Conservation (phyloP, 179 eudicot species). For the Carnegiea gigantea region DNA sequence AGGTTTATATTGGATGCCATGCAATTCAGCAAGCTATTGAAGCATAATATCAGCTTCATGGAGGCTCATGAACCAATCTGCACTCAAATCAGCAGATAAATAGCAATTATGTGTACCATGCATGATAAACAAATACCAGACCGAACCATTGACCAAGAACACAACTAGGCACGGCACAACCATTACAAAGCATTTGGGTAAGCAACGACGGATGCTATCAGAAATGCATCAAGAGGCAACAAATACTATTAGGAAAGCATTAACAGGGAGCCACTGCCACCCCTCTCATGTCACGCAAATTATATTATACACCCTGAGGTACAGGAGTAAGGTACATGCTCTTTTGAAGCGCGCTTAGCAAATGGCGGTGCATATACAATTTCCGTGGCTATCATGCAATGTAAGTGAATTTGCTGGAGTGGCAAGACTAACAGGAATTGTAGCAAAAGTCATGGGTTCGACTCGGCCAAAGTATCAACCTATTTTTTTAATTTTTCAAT, state of each 20-base stretch:
- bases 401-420: too few species aligned
- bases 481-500: too few species aligned
- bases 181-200: neutral
- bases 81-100: neutral
- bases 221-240: neutral
- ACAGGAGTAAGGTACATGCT: too few species aligned
- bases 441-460: too few species aligned
- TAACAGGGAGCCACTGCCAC: neutral
- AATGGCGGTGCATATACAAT: too few species aligned
- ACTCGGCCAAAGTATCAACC: too few species aligned
- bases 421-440: too few species aligned
- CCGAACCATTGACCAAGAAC: neutral
- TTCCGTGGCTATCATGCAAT: too few species aligned
- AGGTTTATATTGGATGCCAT: neutral
- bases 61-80: neutral
- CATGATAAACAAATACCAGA: neutral
- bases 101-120: neutral
- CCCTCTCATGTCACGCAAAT: neutral
- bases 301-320: too few species aligned
- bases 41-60: neutral
- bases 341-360: too few species aligned
- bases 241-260: neutral
- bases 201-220: neutral
- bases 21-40: neutral
- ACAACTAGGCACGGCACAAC: neutral